phyloP scores from a whole-genome alignment of 2,329 filamentous ascomycete genomes.

The Apiospora malaysiana region DNA sequence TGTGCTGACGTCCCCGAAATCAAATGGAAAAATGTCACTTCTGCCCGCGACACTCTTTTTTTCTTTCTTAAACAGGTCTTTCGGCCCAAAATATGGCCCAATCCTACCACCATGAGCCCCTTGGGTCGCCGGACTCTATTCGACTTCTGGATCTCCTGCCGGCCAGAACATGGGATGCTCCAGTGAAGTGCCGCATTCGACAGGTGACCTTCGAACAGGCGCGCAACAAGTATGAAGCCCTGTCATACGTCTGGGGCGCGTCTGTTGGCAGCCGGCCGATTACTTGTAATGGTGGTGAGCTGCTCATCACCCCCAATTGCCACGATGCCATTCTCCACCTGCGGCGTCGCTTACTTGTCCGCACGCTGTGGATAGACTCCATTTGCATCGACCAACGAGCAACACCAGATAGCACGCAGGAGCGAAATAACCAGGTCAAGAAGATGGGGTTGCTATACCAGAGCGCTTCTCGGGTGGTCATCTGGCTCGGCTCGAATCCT shows the following conservation, averaged over 20 bases:
- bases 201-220: background rate
- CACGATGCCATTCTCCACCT: slow-evolving; percentile 2
- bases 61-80: background rate
- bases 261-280: background rate
- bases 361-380: slow-evolving; percentile 12
- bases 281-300: background rate
- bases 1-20: background rate
- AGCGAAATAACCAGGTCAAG: background rate
- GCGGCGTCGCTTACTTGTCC: background rate
- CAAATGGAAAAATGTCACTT: background rate
- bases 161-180: background rate
- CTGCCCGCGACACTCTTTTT: too few species aligned
- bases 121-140: background rate
- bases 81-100: background rate
- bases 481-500: slow-evolving; percentile 1
- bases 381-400: background rate
- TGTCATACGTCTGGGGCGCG: slow-evolving; percentile 7
- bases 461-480: background rate
- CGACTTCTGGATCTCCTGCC: slow-evolving; percentile 9
- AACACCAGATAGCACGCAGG: background rate
- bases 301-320: slow-evolving; percentile 4
- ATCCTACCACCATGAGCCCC: background rate
- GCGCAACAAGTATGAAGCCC: background rate
- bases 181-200: background rate
- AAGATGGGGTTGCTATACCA: background rate